Evolutionary conservation across 2,329 filamentous ascomycete species (phyloP).

Genomic region (Neofusicoccum sp.): DNA sequence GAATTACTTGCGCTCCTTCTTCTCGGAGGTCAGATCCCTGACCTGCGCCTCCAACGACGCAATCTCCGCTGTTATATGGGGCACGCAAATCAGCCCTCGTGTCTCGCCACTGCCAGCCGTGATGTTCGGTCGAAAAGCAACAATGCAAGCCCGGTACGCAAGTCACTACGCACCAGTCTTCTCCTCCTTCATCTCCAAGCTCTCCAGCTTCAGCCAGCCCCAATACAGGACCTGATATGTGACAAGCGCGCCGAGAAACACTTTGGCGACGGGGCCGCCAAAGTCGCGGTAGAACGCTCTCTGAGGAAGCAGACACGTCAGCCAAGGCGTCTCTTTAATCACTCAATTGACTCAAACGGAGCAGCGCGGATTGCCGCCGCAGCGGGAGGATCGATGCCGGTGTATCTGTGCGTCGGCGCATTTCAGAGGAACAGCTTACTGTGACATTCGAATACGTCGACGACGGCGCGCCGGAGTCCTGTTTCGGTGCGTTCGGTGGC

Average conservation of each 20-base stretch:
- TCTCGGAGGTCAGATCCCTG: not conserved
- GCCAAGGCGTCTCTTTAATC: not conserved
- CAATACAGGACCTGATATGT: conserved; percentile 80
- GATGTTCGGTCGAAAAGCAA: too few species aligned
- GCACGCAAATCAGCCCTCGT: conserved; percentile 4
- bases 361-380: too few species aligned
- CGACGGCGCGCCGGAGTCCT: not conserved
- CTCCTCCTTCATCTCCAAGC: conserved; percentile 65
- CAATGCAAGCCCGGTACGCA: not conserved
- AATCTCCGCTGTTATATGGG: conserved; percentile 9
- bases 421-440: not conserved
- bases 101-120: not conserved
- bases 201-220: conserved; percentile 73
- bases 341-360: not conserved
- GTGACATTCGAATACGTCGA: conserved; percentile 17
- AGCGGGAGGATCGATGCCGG: too few species aligned
- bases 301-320: conserved; percentile 38
- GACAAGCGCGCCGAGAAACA: conserved; percentile 72
- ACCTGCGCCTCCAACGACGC: conserved; percentile 15
- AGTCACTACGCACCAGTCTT: conserved; percentile 53
- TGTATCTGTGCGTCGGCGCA: not conserved
- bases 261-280: conserved; percentile 72
- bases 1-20: not conserved
- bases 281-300: conserved; percentile 75
- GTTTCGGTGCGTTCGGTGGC: conserved; percentile 5